These are phyloP conservation scores for Hypoxylon fragiforme DNA, from an alignment of 495 filamentous ascomycete genomes.

Conservation along the genomic window DNA sequence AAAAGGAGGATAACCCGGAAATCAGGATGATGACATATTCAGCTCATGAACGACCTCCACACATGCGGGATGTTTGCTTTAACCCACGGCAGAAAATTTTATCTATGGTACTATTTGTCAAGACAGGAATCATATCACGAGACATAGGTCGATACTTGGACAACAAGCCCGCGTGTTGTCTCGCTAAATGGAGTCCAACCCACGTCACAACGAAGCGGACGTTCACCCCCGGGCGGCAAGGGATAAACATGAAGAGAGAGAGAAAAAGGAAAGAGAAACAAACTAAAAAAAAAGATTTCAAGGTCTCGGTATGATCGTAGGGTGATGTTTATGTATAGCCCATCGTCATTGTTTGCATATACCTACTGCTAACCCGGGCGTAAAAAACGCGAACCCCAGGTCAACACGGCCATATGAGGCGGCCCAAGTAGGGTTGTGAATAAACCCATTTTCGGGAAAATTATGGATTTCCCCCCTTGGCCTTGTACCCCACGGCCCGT, in stretches of 20 bases:
- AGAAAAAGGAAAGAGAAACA: no score
- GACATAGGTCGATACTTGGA: constrained; percentile 9
- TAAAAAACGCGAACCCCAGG: constrained; percentile 22
- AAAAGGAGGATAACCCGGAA: no score
- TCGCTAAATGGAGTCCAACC: constrained; percentile 7
- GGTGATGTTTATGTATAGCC: constrained; percentile 13
- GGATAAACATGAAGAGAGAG: no score
- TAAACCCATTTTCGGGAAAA: constrained; percentile 25
- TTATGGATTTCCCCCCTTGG: constrained; percentile 15
- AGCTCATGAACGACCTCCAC: constrained; percentile 12
- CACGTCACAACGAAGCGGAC: constrained; percentile 12
- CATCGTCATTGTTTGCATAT: constrained; percentile 15
- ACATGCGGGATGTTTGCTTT: constrained; percentile 20
- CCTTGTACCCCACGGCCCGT: constrained; percentile 32
- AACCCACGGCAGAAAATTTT: background rate
- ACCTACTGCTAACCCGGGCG: constrained; percentile 5
- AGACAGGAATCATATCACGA: constrained; percentile 3
- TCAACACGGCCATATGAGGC: constrained; percentile 26
- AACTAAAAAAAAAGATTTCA: no score
- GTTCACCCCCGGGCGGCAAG: constrained; percentile 16
- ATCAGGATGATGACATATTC: constrained; percentile 6
- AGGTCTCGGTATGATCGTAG: constrained; percentile 5
- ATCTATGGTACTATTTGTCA: background rate
- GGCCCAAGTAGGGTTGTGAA: constrained; percentile 25
- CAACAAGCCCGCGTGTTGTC: constrained; percentile 14